Conservation (phyloP, 2,329 filamentous ascomycete species). For the Colletotrichum sp. region DNA sequence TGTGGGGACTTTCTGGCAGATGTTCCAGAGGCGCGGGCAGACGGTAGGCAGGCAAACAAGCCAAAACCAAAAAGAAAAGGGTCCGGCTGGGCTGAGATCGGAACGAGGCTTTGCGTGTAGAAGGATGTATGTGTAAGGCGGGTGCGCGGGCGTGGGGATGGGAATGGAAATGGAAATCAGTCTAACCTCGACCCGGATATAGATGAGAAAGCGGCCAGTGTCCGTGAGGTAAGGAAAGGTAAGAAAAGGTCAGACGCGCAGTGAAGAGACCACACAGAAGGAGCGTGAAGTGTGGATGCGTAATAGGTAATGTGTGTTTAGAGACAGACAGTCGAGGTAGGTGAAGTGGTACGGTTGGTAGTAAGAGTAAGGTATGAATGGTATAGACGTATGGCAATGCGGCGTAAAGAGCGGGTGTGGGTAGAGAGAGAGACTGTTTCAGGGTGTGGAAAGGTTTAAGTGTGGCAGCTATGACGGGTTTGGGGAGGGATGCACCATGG, state of each 20-base stretch:
- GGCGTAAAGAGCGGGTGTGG: neutral
- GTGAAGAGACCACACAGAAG: neutral
- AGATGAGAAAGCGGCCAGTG: neutral
- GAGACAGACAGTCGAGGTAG: neutral
- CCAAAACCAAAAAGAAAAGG: neutral
- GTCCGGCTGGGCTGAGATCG: neutral
- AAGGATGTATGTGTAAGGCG: neutral
- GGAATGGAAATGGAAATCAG: neutral
- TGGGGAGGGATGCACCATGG: conserved; percentile 7
- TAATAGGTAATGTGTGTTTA: neutral
- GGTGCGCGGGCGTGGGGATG: neutral
- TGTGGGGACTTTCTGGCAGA: neutral
- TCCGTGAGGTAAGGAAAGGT: neutral
- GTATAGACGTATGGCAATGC: neutral
- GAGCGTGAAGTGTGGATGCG: neutral
- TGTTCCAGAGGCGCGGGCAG: neutral
- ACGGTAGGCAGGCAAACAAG: neutral
- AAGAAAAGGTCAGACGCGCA: neutral
- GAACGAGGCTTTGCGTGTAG: neutral
- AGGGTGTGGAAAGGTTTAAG: conserved; percentile 11
- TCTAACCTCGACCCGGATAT: neutral
- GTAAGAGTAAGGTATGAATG: neutral
- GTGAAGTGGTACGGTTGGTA: neutral
- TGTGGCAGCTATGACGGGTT: conserved; percentile 16
- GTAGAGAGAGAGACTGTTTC: conserved; percentile 6